Conservation (phyloP, 805 yeast genomes). For the Metschnikowia hibisci region DNA sequence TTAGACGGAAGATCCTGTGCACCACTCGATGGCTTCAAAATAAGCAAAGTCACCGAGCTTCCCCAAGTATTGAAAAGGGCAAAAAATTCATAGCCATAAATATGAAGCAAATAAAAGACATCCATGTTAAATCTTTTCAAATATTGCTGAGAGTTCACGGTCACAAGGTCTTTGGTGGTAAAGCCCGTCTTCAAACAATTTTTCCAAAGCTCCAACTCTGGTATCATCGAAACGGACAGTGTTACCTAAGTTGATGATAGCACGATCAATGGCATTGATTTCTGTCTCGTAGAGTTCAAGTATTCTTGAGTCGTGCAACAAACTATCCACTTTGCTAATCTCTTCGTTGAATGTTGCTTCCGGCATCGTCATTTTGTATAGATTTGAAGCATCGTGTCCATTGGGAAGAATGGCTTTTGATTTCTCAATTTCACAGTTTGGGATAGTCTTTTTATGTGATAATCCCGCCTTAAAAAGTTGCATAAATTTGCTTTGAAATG, state of each 20-base stretch:
- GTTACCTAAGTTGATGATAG: constrained; percentile 74
- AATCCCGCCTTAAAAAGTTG: constrained; percentile 56
- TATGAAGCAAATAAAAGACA: constrained; percentile 62
- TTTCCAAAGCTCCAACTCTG: constrained; percentile 78
- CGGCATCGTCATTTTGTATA: constrained; percentile 66
- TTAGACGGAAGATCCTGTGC: constrained; percentile 64
- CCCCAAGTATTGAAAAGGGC: constrained; percentile 65
- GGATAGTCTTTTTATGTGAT: constrained; percentile 38
- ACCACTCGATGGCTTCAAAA: constrained; percentile 62
- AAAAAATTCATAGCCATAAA: constrained; percentile 73
- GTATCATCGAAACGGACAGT: constrained; percentile 65
- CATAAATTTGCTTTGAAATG: constrained; percentile 68
- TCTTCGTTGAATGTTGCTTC: constrained; percentile 61
- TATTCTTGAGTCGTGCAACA: constrained; percentile 59
- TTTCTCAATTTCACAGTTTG: constrained; percentile 53
- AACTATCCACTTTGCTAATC: constrained; percentile 50
- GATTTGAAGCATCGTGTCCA: constrained; percentile 49
- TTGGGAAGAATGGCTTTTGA: constrained; percentile 66
- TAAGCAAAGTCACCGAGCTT: constrained; percentile 44
- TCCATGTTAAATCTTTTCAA: constrained; percentile 53
- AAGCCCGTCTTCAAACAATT: constrained; percentile 85
- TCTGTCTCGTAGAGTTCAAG: constrained; percentile 75
- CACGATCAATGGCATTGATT: constrained; percentile 63
- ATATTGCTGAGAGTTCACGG: constrained; percentile 48
- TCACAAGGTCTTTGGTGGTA: constrained; percentile 52